Base-by-base conservation (phyloP, 345 rosid species). In the Salix brachista region DNA sequence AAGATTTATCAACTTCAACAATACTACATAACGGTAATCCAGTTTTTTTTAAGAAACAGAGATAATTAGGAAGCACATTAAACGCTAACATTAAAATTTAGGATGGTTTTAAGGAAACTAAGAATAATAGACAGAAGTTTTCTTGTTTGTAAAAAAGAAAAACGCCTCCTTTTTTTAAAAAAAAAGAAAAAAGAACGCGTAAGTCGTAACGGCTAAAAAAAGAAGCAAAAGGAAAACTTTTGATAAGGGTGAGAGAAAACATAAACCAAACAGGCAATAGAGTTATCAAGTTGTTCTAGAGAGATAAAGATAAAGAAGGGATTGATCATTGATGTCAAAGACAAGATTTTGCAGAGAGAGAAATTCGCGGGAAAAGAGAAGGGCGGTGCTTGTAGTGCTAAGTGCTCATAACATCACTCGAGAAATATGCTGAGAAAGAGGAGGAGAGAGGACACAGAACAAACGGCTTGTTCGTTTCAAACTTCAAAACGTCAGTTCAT, bases 281-380 rank as follows among this genome's bases (percentile, higher is more conserved):
- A 30, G 14, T 62, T 10, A 50, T 16, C 37, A 37, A 62, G 72
- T 26, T 67, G 67, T 54, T 6, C 12, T 42, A 37, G 3, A 69
- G 67, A 26, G 67, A 28, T 16, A 64, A 34, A 64, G 67, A 62
- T 18, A 26, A 11, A 25, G 36, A 6, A 18, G 14, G 68, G 34
- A 44, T 13, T 12, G 17, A 3, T 44, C 50, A 13, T 44, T 3
- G 50, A 44, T 9, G 50, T 44, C 16, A 44, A 44, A 44, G 50
- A 44, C 13, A 13, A 44, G 4, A 44, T 44, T 44, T 44, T 44
- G 39, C 36, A 28, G 8, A 42, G 36, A 58, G 61, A 21, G 28
- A 60, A 61, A 14, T 32, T 44, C 60, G 74, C 79, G 69, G 79
- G 69, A 69, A 77, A 69, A 41, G 1, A 54, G 28, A 36, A n/a